These are phyloP conservation scores for Ganoderma multipileum DNA, from an alignment of 1,284 basidiomycete genomes.

Conservation along the genomic window DNA sequence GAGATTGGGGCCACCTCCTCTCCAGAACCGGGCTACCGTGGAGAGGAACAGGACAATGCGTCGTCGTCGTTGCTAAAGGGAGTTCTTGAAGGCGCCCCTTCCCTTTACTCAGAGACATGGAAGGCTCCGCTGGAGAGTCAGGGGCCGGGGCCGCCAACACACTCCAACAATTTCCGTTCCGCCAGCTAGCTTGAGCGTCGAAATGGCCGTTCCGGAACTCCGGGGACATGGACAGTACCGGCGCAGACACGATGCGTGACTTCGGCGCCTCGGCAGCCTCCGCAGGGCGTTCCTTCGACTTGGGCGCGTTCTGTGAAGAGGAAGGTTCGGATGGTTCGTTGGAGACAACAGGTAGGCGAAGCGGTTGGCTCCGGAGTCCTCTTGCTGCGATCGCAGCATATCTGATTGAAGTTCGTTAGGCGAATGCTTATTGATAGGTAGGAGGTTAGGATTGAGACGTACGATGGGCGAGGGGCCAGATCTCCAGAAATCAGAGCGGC, in stretches of 20 bases:
- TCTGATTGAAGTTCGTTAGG: not conserved
- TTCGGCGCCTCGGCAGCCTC: not conserved
- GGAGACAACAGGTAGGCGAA: not conserved
- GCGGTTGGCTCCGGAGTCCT: not conserved
- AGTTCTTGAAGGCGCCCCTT: not conserved
- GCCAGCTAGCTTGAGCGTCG: not conserved
- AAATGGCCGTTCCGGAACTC: not conserved
- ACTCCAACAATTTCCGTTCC: constrained; percentile 1
- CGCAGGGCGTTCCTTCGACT: not conserved
- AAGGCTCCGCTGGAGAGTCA: not conserved
- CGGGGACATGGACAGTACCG: not conserved
- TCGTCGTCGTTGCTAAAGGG: not conserved
- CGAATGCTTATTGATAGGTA: not conserved
- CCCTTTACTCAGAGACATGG: not conserved
- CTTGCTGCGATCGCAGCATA: not conserved
- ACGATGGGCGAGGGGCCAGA: not conserved
- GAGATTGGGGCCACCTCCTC: not conserved
- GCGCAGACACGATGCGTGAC: not conserved
- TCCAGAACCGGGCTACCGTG: not conserved
- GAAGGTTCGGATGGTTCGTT: not conserved
- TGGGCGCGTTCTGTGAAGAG: not conserved
- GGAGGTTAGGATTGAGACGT: not conserved
- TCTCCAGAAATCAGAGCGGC: not conserved
- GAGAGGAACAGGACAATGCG: too few species aligned
- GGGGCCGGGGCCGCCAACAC: not conserved